These are phyloP conservation scores for Aeschynomene evenia DNA, from an alignment of 306 rosid genomes.

Conservation along the genomic window DNA sequence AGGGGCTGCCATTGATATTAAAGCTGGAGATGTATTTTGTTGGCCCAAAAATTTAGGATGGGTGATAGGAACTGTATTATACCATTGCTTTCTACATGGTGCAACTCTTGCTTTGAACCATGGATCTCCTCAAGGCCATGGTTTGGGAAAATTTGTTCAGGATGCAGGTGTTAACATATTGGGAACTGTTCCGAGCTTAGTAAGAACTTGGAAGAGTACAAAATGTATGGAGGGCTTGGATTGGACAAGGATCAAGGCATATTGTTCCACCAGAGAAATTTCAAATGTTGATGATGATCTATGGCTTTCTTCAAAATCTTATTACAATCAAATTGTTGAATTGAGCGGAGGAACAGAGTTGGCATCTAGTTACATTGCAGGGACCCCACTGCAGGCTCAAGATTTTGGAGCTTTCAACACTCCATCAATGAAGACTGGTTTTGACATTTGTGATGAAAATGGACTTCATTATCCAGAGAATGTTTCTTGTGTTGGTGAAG, in stretches of 20 bases:
- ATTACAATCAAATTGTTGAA: conserved; percentile 65
- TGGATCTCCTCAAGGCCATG: conserved; percentile 85
- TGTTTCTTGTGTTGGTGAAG: conserved; percentile 75
- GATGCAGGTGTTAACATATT: conserved; percentile 83
- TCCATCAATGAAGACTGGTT: conserved; percentile 63
- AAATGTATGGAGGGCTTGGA: conserved; percentile 77
- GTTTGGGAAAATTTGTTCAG: conserved; percentile 93
- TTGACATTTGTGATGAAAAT: conserved; percentile 67
- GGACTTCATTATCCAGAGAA: conserved; percentile 67
- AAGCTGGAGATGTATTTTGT: conserved; percentile 69
- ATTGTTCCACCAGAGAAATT: conserved; percentile 67
- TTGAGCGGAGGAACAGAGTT: conserved; percentile 88
- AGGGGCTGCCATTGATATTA: conserved; percentile 69
- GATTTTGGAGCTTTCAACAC: conserved; percentile 83
- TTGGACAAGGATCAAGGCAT: conserved; percentile 84
- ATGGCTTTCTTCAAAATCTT: conserved; percentile 82
- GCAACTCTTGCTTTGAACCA: conserved; percentile 91
- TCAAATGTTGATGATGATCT: conserved; percentile 87
- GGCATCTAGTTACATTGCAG: conserved; percentile 60
- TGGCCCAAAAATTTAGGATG: conserved; percentile 97
- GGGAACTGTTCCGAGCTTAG: conserved; percentile 95
- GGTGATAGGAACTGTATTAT: conserved; percentile 76
- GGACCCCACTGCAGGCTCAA: conserved; percentile 74
- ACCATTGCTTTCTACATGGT: conserved; percentile 67
- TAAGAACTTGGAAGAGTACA: conserved; percentile 82